Percentiles rank a stretch among this genome's conserved stretches.
Conservation (phyloP, 495 filamentous ascomycete genomes). For the Arthonia radiata region DNA sequence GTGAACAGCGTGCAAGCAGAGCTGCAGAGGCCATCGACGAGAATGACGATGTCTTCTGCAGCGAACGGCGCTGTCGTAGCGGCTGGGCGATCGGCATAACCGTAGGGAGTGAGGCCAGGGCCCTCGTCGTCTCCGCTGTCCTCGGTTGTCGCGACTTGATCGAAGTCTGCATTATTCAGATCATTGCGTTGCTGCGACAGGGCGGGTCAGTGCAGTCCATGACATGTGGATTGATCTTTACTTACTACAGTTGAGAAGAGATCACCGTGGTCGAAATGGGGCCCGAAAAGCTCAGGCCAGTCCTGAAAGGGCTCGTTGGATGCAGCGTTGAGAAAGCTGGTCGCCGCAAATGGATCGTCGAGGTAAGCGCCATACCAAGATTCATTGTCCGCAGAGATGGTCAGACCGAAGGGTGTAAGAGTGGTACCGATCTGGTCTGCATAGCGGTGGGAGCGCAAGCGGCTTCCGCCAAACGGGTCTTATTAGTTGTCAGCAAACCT, state of each 20-base stretch:
- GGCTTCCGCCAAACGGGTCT: conserved; percentile 18
- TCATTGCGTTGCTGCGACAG: no score
- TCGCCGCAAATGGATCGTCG: no score
- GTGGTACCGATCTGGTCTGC: conserved; percentile 20
- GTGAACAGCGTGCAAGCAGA: conserved; percentile 1
- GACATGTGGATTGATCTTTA: conserved; percentile 1
- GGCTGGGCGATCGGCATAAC: conserved; percentile 17
- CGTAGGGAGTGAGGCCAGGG: no score
- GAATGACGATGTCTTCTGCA: conserved; percentile 12
- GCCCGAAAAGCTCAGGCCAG: conserved; percentile 2
- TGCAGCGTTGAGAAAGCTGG: no score
- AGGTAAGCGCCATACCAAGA: no score
- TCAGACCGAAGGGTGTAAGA: no score
- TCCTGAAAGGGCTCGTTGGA: conserved; percentile 5
- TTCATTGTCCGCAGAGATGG: no score
- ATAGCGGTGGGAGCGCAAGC: conserved; percentile 18
- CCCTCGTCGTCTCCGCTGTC: no score
- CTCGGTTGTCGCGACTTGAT: no score
- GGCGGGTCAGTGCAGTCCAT: no score
- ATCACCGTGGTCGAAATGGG: conserved; percentile 3
- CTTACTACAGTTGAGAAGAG: conserved; percentile 4
- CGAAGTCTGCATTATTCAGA: no score
- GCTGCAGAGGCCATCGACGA: conserved; percentile 14
- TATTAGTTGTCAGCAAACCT: no score
- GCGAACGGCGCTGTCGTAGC: conserved; percentile 11